A percentile compares a stretch with the other conserved stretches of the same genome.
phyloP scores from a whole-genome alignment of 768 basidiomycete genomes.

The Boletus rubropictus region DNA sequence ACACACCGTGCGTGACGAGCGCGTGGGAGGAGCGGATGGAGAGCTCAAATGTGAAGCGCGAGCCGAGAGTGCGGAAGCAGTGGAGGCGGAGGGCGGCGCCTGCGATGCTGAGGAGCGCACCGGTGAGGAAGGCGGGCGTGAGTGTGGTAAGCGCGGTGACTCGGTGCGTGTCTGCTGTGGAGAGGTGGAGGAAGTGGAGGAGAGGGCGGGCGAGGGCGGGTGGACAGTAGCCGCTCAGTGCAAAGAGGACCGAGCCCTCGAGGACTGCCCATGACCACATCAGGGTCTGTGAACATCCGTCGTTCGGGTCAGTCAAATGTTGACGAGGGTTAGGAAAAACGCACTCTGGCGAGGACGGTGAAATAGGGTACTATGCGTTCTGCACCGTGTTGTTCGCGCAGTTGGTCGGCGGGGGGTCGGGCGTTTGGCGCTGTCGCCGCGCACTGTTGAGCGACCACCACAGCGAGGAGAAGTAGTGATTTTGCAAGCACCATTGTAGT shows the following conservation, averaged over 20 bases:
- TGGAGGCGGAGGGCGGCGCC: constrained; percentile 13
- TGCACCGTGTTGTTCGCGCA: constrained; percentile 7
- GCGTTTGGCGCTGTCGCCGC: constrained; percentile 14
- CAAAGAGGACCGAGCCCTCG: constrained; percentile 3
- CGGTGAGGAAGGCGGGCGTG: constrained; percentile 8
- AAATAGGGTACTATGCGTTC: not conserved
- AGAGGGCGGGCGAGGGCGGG: not conserved
- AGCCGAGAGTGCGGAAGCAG: constrained; percentile 22
- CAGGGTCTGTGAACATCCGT: not conserved
- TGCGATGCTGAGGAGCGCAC: constrained; percentile 1
- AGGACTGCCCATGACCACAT: constrained; percentile 4
- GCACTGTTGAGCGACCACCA: not conserved
- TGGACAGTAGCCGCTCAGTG: not conserved
- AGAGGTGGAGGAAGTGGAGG: not conserved
- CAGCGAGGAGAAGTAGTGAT: constrained; percentile 4
- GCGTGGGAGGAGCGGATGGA: constrained; percentile 14
- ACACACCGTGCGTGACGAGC: constrained; percentile 25
- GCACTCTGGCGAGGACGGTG: not conserved
- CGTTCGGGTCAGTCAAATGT: not conserved
- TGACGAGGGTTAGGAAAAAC: not conserved
- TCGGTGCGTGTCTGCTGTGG: not conserved
- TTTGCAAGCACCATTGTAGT: constrained; percentile 4
- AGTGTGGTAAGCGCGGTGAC: constrained; percentile 7
- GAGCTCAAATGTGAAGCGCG: constrained; percentile 25
- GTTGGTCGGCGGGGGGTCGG: constrained; percentile 7